Evolutionary conservation across 2,329 filamentous ascomycete genomes (phyloP).

Genomic region (Fusarium globosum): DNA sequence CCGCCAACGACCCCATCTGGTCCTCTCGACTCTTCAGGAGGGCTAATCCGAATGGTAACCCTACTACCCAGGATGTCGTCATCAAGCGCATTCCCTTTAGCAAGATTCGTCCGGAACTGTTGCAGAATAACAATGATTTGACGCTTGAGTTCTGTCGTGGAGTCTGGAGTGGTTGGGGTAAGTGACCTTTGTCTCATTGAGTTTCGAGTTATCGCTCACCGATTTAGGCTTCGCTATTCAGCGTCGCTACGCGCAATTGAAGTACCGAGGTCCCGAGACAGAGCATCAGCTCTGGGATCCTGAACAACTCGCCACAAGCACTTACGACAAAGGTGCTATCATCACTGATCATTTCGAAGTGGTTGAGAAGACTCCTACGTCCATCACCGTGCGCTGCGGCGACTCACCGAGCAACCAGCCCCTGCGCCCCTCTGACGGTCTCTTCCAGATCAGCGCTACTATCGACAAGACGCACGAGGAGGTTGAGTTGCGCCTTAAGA

Average conservation of each 20-base stretch:
- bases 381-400: conserved; percentile 73
- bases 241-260: conserved; percentile 67
- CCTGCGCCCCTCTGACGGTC: conserved; percentile 69
- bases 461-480: conserved; percentile 68
- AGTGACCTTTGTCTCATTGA: not conserved
- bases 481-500: conserved; percentile 74
- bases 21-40: conserved; percentile 64
- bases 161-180: conserved; percentile 74
- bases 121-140: conserved; percentile 68
- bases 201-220: not conserved
- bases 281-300: conserved; percentile 72
- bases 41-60: conserved; percentile 72
- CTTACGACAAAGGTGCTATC: conserved; percentile 70
- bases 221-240: conserved; percentile 66
- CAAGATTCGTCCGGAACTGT: conserved; percentile 72
- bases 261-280: conserved; percentile 67
- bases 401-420: conserved; percentile 69
- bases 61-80: conserved; percentile 72
- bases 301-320: conserved; percentile 63
- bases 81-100: conserved; percentile 70
- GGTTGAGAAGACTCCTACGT: conserved; percentile 68
- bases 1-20: conserved; percentile 71
- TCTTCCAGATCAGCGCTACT: conserved; percentile 72
- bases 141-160: conserved; percentile 74
- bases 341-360: conserved; percentile 81